phyloP scores from a whole-genome alignment of 1,139 yeast genomes.

The Lodderomyces parapsilosis region DNA sequence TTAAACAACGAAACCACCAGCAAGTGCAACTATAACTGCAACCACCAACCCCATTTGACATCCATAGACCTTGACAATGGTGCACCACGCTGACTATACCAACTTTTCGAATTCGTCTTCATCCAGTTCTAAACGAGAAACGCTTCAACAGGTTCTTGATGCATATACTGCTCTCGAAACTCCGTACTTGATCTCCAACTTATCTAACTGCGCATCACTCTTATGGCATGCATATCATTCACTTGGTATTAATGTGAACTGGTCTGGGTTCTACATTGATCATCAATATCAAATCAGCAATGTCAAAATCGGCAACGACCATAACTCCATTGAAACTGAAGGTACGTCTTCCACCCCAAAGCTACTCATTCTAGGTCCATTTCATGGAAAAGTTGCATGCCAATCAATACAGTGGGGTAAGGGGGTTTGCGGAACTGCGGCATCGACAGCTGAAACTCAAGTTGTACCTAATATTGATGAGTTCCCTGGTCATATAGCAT shows the following conservation, averaged over 20 bases:
- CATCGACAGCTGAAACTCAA: slow-evolving; percentile 56
- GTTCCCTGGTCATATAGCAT: slow-evolving; percentile 93
- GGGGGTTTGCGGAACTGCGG: slow-evolving; percentile 94
- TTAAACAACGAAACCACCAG: too few relatives aligned
- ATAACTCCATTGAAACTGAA: background rate
- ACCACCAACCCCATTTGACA: too few relatives aligned
- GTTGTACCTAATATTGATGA: slow-evolving; percentile 72
- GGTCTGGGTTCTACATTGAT: slow-evolving; percentile 86
- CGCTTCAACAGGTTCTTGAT: slow-evolving; percentile 55
- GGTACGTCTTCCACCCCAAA: slow-evolving; percentile 31
- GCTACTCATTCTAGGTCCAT: slow-evolving; percentile 82
- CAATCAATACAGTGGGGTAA: slow-evolving; percentile 72
- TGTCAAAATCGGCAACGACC: background rate
- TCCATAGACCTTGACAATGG: slow-evolving; percentile 7
- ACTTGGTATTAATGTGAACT: slow-evolving; percentile 60
- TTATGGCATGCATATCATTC: slow-evolving; percentile 86
- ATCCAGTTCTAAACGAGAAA: slow-evolving; percentile 46
- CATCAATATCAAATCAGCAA: slow-evolving; percentile 7
- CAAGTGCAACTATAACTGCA: too few relatives aligned
- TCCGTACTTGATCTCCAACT: slow-evolving; percentile 82
- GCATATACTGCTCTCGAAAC: slow-evolving; percentile 72
- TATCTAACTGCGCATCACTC: slow-evolving; percentile 81
- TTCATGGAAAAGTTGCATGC: slow-evolving; percentile 96
- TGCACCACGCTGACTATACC: slow-evolving; percentile 66
- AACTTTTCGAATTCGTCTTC: slow-evolving; percentile 15